Evolutionary conservation across 1,139 yeast species (phyloP).

Genomic region (Candida albicans): DNA sequence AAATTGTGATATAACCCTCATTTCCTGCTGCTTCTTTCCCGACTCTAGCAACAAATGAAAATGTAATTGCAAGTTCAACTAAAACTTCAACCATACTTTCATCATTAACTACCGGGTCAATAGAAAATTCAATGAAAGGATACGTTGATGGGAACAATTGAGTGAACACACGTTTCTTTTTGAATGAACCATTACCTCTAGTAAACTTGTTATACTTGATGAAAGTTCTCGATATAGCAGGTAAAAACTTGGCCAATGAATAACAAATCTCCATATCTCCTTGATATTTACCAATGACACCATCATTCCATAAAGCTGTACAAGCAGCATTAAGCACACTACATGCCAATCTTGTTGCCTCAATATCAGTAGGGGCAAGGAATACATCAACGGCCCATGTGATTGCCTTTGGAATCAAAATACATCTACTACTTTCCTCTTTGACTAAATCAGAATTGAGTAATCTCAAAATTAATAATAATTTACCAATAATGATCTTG

Average conservation of each 20-base stretch:
- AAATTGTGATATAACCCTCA: conserved; percentile 39
- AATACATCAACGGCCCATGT: conserved; percentile 66
- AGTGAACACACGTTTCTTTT: conserved; percentile 63
- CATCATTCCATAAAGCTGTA: conserved; percentile 33
- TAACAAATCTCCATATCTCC: conserved; percentile 35
- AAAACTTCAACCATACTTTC: conserved; percentile 71
- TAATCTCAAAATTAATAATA: conserved; percentile 59
- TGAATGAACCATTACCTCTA: conserved; percentile 51
- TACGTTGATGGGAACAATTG: conserved; percentile 64
- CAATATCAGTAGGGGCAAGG: conserved; percentile 52
- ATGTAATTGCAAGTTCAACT: conserved; percentile 64
- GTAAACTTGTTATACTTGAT: conserved; percentile 55
- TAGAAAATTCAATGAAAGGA: conserved; percentile 66
- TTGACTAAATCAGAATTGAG: conserved; percentile 49
- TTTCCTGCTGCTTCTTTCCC: conserved; percentile 49
- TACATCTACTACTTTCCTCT: conserved; percentile 35
- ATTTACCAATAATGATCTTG: conserved; percentile 54
- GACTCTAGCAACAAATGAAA: conserved; percentile 56
- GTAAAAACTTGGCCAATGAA: conserved; percentile 51
- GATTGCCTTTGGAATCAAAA: conserved; percentile 52
- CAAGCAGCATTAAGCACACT: conserved; percentile 55
- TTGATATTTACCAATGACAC: conserved; percentile 23
- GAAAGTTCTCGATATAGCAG: conserved; percentile 53
- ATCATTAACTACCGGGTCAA: conserved; percentile 75
- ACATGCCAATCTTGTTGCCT: conserved; percentile 62